Evolutionary conservation across 192 early-diverging fungal species (phyloP).

Genomic region (Backusella macrospora): DNA sequence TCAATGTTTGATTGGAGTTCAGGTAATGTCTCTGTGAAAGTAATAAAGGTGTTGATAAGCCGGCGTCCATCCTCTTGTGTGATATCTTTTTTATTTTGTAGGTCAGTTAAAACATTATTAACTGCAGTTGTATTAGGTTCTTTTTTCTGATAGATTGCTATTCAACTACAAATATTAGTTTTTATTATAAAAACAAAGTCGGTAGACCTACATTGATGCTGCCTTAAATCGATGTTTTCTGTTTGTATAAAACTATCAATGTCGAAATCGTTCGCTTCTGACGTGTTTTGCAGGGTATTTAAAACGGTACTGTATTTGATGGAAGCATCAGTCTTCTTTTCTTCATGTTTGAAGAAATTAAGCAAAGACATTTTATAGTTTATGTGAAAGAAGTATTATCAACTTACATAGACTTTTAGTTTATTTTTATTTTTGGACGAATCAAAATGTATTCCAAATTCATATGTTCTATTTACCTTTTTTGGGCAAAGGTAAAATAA

Average conservation of each 20-base stretch:
- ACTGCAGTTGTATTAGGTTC: not conserved
- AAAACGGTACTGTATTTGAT: not conserved
- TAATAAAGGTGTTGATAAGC: not conserved
- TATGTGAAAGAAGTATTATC: too few relatives aligned
- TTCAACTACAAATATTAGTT: not conserved
- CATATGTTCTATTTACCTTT: too few relatives aligned
- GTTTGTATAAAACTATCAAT: not conserved
- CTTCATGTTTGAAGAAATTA: constrained; percentile 13
- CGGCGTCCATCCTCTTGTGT: constrained; percentile 1
- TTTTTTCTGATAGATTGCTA: constrained; percentile 1
- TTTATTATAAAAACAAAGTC: not conserved
- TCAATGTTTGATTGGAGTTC: not conserved
- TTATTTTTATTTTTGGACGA: too few relatives aligned
- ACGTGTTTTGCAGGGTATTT: not conserved
- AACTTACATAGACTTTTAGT: too few relatives aligned
- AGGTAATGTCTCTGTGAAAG: not conserved
- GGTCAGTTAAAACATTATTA: not conserved
- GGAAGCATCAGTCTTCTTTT: constrained; percentile 7
- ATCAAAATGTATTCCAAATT: too few relatives aligned
- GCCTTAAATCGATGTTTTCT: constrained; percentile 1
- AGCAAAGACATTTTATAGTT: not conserved
- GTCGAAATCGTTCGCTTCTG: not conserved
- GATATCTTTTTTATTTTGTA: not conserved
- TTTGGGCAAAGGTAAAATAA: too few relatives aligned
- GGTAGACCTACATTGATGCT: constrained; percentile 2